Base-by-base conservation (phyloP, 352 stramenopile species). In the Phytophthora ramorum region DNA sequence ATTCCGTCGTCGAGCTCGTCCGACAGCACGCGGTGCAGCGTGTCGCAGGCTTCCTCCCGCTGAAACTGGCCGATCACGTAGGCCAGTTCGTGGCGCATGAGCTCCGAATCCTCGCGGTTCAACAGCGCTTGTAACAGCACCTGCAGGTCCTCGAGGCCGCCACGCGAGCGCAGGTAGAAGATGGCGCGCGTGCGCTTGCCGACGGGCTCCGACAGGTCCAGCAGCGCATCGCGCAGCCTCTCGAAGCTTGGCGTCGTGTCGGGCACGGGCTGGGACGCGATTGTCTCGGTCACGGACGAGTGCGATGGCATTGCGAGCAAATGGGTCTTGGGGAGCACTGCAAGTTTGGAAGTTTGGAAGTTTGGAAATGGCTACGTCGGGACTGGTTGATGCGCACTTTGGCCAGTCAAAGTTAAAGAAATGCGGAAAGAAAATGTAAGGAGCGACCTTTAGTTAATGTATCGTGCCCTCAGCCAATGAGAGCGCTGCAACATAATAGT, bases 61-160 rank as follows among this genome's bases (percentile, higher is more conserved):
- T 98, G 91, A 76, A 99, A 96, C 77, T 99, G 98, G 41, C 98
- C 98, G 30, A 99, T 93, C 9, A 99, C 96, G 79, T 99, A 99
- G 8, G 97, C 97, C 35, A 99, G 75, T 78, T 99, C 98, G 84
- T 99, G 98, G 50, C 98, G 87, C 67, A 99, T 94, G 32, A 99
- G 81, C 48, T 97, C 91, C 69, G 89, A 98, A 69, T 97, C 93
- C 40, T 82, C 63, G 71, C 90, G 90, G 66, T 97, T 96, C 44
- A 63, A 7, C 17, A 98, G 69, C 17, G 93, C 93, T n/a, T 48
- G 52, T 3, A 92, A 67, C 44, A 98, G 76, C 24, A 93, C 83
- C 20, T 87, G 63, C 26, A 96, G 76, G 59, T 96, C 89, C 47
- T 90, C 80, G 35, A 90, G 80, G 44, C 76, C 71, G 50, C 92